Conservation (phyloP, 768 basidiomycete species). For the Cubamyces lactineus region DNA sequence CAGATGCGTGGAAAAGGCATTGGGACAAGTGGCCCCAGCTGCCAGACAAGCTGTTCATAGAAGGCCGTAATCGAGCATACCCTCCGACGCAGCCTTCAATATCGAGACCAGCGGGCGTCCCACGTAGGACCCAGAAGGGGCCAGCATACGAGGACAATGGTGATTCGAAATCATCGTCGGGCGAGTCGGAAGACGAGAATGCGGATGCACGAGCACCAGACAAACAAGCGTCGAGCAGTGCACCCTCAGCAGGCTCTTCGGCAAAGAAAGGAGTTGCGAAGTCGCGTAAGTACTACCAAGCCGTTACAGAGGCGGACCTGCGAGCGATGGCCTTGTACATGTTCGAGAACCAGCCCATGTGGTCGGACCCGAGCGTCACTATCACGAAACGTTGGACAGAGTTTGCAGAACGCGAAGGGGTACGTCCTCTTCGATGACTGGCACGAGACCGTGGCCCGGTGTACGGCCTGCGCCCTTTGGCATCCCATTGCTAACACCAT, state of each 20-base stretch:
- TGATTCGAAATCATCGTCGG: too few relatives aligned
- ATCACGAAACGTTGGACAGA: neutral
- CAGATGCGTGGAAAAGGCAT: conserved; percentile 12
- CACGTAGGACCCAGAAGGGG: too few relatives aligned
- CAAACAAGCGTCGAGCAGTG: neutral
- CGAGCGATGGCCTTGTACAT: conserved; percentile 8
- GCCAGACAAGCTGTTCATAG: conserved; percentile 5
- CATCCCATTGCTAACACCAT: neutral
- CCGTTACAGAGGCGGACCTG: conserved; percentile 7
- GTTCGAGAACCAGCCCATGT: neutral
- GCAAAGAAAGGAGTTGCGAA: neutral
- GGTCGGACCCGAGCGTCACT: neutral
- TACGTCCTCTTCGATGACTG: too few relatives aligned
- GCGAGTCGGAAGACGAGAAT: neutral
- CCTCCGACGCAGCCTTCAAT: too few relatives aligned
- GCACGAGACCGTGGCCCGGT: neutral
- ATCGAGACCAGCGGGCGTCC: too few relatives aligned
- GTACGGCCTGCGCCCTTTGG: neutral
- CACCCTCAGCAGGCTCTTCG: neutral
- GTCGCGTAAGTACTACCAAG: too few relatives aligned
- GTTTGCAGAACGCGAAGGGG: neutral
- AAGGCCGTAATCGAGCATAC: neutral
- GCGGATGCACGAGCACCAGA: neutral
- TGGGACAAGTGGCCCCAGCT: conserved; percentile 12
- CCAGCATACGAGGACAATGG: too few relatives aligned